Conservation (phyloP, 345 rosid genomes). For the Eucalyptus cloeziana region DNA sequence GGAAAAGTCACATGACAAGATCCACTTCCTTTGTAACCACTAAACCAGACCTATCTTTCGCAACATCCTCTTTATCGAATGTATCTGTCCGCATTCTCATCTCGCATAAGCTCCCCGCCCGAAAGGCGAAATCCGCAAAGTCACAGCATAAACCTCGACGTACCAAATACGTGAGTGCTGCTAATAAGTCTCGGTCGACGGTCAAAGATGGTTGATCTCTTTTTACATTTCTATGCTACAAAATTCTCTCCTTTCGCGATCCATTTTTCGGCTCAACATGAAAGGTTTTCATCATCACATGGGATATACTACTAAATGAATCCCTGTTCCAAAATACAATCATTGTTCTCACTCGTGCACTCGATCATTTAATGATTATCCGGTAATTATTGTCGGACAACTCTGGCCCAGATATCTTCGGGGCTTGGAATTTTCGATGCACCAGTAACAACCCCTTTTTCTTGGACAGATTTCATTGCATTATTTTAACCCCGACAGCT, state of each 20-base stretch:
- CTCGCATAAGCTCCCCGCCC: not conserved
- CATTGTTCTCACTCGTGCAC: not conserved
- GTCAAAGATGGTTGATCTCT: not conserved
- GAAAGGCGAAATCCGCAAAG: not conserved
- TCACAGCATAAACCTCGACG: not conserved
- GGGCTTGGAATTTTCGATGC: not conserved
- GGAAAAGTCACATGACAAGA: not conserved
- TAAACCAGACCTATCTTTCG: not conserved
- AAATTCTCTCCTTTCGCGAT: not conserved
- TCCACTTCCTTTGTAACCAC: not conserved
- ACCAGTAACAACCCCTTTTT: not conserved
- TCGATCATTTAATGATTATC: not conserved
- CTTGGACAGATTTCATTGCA: not conserved
- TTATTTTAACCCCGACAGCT: not conserved
- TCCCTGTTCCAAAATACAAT: not conserved
- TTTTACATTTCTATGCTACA: not conserved
- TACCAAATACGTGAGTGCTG: not conserved
- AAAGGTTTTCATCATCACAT: not conserved
- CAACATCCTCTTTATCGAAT: not conserved
- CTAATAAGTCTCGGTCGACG: not conserved
- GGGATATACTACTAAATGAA: not conserved
- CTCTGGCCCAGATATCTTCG: not conserved
- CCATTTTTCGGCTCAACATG: not conserved
- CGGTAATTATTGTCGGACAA: not conserved
- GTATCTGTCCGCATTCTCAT: not conserved